Evolutionary conservation across 306 rosid genomes (phyloP), one percentile per base, ranked within the genome.

Genomic region (Prunus mira): DNA sequence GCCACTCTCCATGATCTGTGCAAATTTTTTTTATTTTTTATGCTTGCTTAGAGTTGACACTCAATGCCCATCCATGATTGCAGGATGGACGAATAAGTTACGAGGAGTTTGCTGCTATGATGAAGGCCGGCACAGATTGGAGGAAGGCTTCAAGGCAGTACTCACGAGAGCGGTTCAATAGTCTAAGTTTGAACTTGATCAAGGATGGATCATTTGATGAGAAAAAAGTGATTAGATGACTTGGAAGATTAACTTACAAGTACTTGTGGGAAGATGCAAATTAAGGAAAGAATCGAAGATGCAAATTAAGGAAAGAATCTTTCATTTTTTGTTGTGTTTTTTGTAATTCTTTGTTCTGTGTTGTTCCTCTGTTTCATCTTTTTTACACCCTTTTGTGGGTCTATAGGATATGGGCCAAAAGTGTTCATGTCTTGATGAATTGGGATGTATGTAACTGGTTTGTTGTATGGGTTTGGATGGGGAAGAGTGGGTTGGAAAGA

Each of bases 81-180:
- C 88, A 95, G 99, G 97, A 95, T 69, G 99, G 93, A 75, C 86
- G 63, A 76, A 95, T 95, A 84, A 95, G 97, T 84, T 92, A 84
- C 5, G 97, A 91, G 30, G 99, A 95, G 67, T 95, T 95, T 49
- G 81, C 93, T 2, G 27, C 93, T 11, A 95, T 95, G 99, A 95
- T 95, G 99, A 95, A 92, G 89, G 92, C 97, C 0, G 99, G 97
- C 18, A 95, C 99, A 46, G 97, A 95, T 81, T 95, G 99, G 99
- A 88, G 99, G 80, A 95, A 92, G 84, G 99, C 96, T 15, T 92
- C 99, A 67, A 90, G 97, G 79, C 97, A 95, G 83, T 95, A 92
- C 76, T 95, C 99, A 3, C 87, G 99, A 52, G 99, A 95, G 61
- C 89, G 93, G 87, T 95, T 95, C 79, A 91, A 82, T 6, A 92